phyloP scores from a whole-genome alignment of 148 eudicot genomes.

The Nepenthes mirabilis region DNA sequence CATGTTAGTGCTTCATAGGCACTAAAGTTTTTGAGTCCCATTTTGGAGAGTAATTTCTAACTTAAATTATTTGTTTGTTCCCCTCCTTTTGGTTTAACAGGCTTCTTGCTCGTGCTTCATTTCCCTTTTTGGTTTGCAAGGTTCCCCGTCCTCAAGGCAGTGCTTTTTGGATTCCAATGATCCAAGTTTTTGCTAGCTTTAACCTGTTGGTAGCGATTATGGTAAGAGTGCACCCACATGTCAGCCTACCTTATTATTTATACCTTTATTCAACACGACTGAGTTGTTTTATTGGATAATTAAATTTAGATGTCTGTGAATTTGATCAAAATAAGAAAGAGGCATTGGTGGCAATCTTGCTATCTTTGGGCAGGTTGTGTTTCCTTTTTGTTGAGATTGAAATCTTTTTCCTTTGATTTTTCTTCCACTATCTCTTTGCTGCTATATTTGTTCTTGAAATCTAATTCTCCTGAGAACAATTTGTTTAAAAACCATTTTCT shows the following conservation, averaged over 20 bases:
- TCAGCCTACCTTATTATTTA: not conserved
- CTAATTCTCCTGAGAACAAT: not conserved
- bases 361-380: conserved; percentile 76
- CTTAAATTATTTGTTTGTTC: not conserved
- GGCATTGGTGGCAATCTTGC: conserved; percentile 88
- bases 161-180: conserved; percentile 65
- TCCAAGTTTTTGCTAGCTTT: conserved; percentile 74
- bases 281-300: no score
- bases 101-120: conserved; percentile 49
- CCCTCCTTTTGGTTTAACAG: conserved; percentile 16
- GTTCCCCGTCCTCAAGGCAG: conserved; percentile 68
- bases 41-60: not conserved
- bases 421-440: not conserved
- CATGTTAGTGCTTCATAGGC: no score
- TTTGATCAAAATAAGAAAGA: conserved; percentile 37
- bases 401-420: not conserved
- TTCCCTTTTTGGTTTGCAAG: conserved; percentile 50
- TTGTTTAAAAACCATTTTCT: not conserved
- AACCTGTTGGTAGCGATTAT: conserved; percentile 50
- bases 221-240: conserved; percentile 26
- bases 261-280: not conserved
- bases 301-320: conserved; percentile 54
- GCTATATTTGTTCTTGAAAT: conserved; percentile 1
- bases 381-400: not conserved
- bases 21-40: not conserved